Percentiles rank a stretch among this genome's conserved stretches.
phyloP scores from a whole-genome alignment of 2,329 filamentous ascomycete genomes.

The Colletotrichum sp. region DNA sequence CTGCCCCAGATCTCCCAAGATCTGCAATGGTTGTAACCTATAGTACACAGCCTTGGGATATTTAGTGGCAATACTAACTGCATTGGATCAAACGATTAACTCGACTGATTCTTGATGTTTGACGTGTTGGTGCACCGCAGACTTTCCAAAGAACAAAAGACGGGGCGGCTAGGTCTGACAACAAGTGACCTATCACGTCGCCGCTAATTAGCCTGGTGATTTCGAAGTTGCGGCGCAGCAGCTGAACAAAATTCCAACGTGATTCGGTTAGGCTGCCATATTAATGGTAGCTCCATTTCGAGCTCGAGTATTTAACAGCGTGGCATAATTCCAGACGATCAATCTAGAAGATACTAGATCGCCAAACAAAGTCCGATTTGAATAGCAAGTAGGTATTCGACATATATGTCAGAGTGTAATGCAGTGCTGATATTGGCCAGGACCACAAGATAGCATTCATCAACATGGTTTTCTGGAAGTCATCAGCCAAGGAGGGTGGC shows the following conservation, averaged over 20 bases:
- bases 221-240: neutral
- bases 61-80: neutral
- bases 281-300: neutral
- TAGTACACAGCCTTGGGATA: neutral
- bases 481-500: neutral
- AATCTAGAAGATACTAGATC: neutral
- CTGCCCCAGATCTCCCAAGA: neutral
- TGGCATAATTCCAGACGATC: neutral
- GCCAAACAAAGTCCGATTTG: neutral
- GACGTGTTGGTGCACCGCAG: neutral
- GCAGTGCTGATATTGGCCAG: neutral
- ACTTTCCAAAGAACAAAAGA: neutral
- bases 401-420: neutral
- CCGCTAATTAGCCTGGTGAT: neutral
- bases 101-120: neutral
- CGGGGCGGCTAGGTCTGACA: neutral
- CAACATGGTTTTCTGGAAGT: slow-evolving; percentile 4
- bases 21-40: neutral
- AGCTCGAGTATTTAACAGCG: neutral
- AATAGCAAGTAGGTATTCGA: neutral
- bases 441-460: neutral
- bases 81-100: neutral
- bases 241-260: neutral
- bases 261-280: neutral
- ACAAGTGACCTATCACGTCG: neutral